phyloP scores from a whole-genome alignment of 164 flowering plant species.

The Tetracentron sinense region DNA sequence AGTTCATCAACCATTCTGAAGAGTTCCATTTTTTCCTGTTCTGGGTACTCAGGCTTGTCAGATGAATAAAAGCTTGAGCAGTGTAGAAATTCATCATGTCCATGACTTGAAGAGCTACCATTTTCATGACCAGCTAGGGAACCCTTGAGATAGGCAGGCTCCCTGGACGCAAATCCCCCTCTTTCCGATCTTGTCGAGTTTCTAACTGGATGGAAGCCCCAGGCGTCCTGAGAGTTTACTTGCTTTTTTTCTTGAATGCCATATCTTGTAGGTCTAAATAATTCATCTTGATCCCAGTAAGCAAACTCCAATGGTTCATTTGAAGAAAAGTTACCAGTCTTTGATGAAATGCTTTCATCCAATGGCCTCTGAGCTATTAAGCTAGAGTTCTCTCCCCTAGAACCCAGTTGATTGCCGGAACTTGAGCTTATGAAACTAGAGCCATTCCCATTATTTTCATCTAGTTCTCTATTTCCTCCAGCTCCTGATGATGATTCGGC shows the following conservation, averaged over 20 bases:
- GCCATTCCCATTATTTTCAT: conserved; percentile 6
- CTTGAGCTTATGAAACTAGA: conserved; percentile 14
- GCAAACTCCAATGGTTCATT: conserved; percentile 19
- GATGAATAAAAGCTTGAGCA: conserved; percentile 22
- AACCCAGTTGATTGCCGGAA: conserved; percentile 10
- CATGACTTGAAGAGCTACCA: conserved; percentile 32
- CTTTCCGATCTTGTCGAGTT: conserved; percentile 28
- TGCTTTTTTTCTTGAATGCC: conserved; percentile 8
- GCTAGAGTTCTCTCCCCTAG: conserved; percentile 4
- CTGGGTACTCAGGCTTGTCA: conserved; percentile 24
- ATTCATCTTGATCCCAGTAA: conserved; percentile 20
- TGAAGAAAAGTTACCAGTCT: conserved; percentile 13
- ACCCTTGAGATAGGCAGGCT: conserved; percentile 19
- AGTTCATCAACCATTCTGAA: conserved; percentile 57
- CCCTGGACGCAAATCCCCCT: conserved; percentile 21
- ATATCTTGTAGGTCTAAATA: conserved; percentile 11
- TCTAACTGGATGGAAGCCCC: conserved; percentile 14
- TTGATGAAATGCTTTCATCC: conserved; percentile 13
- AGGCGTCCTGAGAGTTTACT: neutral
- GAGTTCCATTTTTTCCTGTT: conserved; percentile 44
- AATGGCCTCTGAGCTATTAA: conserved; percentile 12
- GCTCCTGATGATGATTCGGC: conserved; percentile 5
- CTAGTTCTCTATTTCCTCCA: conserved; percentile 10
- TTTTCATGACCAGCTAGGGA: conserved; percentile 23
- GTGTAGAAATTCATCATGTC: conserved; percentile 21